phyloP scores from a whole-genome alignment of 2,329 filamentous ascomycete genomes.

The Fusarium piperis region DNA sequence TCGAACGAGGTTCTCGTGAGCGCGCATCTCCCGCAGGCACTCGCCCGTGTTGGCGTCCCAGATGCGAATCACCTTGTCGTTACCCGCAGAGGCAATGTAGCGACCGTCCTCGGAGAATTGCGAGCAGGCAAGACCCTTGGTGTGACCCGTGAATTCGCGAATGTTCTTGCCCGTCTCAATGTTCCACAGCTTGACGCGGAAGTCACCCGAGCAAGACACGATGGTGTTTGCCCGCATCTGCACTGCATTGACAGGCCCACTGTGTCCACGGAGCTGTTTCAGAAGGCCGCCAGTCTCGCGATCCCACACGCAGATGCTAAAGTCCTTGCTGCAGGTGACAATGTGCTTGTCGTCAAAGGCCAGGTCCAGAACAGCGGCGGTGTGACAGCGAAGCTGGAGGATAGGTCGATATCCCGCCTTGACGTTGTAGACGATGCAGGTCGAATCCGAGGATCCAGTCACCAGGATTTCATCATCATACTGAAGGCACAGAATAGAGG shows the following conservation, averaged over 20 bases:
- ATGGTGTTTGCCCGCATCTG: slow-evolving; percentile 93
- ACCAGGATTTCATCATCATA: slow-evolving; percentile 94
- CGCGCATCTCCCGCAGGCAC: slow-evolving; percentile 80
- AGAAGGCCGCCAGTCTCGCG: slow-evolving; percentile 79
- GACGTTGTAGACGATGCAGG: slow-evolving; percentile 91
- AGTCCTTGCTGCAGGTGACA: slow-evolving; percentile 96
- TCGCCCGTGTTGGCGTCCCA: slow-evolving; percentile 94
- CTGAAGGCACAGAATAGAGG: slow-evolving; percentile 93
- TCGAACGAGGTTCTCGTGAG: slow-evolving; percentile 87
- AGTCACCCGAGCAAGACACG: slow-evolving; percentile 93
- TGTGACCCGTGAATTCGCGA: slow-evolving; percentile 89
- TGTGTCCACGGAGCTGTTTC: slow-evolving; percentile 84
- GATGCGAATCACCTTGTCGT: slow-evolving; percentile 94
- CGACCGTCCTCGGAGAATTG: slow-evolving; percentile 97
- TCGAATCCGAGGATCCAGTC: slow-evolving; percentile 91
- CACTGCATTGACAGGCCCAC: slow-evolving; percentile 94
- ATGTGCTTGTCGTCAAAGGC: slow-evolving; percentile 93
- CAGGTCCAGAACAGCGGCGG: slow-evolving; percentile 90
- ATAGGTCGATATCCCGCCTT: slow-evolving; percentile 81
- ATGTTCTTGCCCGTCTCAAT: slow-evolving; percentile 88
- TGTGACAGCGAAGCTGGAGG: slow-evolving; percentile 79
- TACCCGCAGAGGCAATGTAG: slow-evolving; percentile 92
- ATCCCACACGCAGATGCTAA: slow-evolving; percentile 94
- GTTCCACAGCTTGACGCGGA: slow-evolving; percentile 94
- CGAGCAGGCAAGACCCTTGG: slow-evolving; percentile 92